These are phyloP conservation scores for Aspergillus nidulans DNA, from an alignment of 495 filamentous ascomycete genomes.

Conservation along the genomic window DNA sequence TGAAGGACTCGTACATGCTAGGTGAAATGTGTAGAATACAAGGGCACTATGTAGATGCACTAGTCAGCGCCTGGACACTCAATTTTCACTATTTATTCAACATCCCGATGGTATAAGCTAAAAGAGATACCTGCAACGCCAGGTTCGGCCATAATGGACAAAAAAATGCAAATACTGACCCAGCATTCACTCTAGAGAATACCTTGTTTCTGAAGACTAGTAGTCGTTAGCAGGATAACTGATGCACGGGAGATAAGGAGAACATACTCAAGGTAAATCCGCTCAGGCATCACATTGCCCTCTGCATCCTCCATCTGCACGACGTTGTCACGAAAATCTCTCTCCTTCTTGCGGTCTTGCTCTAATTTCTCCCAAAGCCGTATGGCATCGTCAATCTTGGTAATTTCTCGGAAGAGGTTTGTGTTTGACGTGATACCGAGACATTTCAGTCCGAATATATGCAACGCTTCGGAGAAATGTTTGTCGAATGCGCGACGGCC, in stretches of 20 bases:
- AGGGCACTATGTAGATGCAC: background rate
- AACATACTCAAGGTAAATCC: slow-evolving; percentile 81
- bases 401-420: slow-evolving; percentile 90
- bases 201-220: slow-evolving; percentile 53
- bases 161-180: slow-evolving; percentile 11
- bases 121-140: slow-evolving; percentile 27
- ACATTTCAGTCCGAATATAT: slow-evolving; percentile 90
- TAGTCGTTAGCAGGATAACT: slow-evolving; percentile 21
- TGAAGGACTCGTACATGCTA: background rate
- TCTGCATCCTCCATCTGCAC: slow-evolving; percentile 98
- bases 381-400: slow-evolving; percentile 79
- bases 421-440: slow-evolving; percentile 85
- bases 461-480: slow-evolving; percentile 90
- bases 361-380: slow-evolving; percentile 92
- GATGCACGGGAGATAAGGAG: background rate
- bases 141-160: slow-evolving; percentile 9
- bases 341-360: slow-evolving; percentile 74
- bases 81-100: slow-evolving; percentile 15
- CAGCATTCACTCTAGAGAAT: slow-evolving; percentile 28
- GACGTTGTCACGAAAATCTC: slow-evolving; percentile 69
- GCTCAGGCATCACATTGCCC: slow-evolving; percentile 98
- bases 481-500: slow-evolving; percentile 94
- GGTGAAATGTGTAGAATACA: slow-evolving; percentile 29
- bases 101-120: slow-evolving; percentile 16
- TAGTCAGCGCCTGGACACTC: slow-evolving; percentile 5